Percentiles rank a stretch among this genome's conserved stretches.
phyloP scores from a whole-genome alignment of 805 yeast species.

The Blastobotrys attinorum region DNA sequence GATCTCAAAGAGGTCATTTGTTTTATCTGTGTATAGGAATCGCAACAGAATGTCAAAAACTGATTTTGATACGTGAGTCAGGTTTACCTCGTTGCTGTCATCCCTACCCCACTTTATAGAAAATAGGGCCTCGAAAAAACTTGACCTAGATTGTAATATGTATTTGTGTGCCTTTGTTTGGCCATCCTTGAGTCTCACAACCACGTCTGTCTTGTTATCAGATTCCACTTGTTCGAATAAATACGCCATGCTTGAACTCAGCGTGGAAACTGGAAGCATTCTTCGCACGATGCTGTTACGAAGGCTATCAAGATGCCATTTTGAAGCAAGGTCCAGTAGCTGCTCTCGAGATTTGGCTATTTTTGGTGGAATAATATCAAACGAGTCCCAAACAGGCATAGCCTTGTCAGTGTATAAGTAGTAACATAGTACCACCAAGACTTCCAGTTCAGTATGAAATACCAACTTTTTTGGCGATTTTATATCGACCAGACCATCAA shows the following conservation, averaged over 20 bases:
- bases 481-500: not conserved
- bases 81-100: not conserved
- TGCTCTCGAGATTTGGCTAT: constrained; percentile 22
- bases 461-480: too few species aligned
- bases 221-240: constrained; percentile 1
- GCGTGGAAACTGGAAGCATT: constrained; percentile 3
- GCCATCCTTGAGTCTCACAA: not conserved
- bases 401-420: constrained; percentile 24
- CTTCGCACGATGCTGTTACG: constrained; percentile 14
- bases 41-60: constrained; percentile 45
- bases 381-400: constrained; percentile 17
- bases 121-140: constrained; percentile 54
- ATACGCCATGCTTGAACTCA: constrained; percentile 8
- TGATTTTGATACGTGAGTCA: constrained; percentile 26
- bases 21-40: constrained; percentile 49
- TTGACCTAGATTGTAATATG: constrained; percentile 45
- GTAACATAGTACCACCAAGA: constrained; percentile 20
- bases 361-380: constrained; percentile 13
- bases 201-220: constrained; percentile 36
- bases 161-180: constrained; percentile 33
- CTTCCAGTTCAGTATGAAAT: constrained; percentile 12
- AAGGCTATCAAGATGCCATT: constrained; percentile 14
- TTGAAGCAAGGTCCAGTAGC: constrained; percentile 16
- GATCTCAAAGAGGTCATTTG: constrained; percentile 24
- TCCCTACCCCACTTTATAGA: constrained; percentile 44